A percentile compares a stretch with the other conserved stretches of the same genome.
phyloP scores from a whole-genome alignment of 768 basidiomycete species.

The Lentinus tigrinus region DNA sequence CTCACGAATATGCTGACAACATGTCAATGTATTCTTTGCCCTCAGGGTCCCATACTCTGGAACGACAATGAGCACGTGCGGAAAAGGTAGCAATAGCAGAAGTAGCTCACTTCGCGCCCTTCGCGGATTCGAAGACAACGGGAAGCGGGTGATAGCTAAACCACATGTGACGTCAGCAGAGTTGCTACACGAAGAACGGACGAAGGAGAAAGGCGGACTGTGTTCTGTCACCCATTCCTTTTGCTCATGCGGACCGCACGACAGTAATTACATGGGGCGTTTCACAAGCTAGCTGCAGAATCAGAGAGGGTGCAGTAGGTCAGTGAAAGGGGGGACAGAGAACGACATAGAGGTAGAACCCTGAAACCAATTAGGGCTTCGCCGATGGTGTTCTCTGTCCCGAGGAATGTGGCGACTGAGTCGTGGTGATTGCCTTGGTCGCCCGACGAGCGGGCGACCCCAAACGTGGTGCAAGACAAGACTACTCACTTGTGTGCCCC shows the following conservation, averaged over 20 bases:
- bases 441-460: not conserved
- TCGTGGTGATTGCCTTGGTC: not conserved
- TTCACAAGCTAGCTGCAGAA: not conserved
- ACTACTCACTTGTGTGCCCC: constrained; percentile 83
- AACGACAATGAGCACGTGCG: not conserved
- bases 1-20: constrained; percentile 95
- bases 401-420: not conserved
- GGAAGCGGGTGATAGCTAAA: constrained; percentile 93
- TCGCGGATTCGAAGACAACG: constrained; percentile 87
- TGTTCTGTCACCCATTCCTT: constrained; percentile 3
- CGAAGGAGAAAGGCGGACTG: constrained; percentile 9
- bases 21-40: constrained; percentile 97
- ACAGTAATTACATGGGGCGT: constrained; percentile 3
- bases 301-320: not conserved
- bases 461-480: not conserved
- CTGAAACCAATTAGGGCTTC: not conserved
- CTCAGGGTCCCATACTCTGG: constrained; percentile 89
- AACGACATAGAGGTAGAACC: constrained; percentile 2
- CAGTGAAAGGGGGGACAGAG: not conserved
- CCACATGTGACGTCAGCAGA: constrained; percentile 10
- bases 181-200: not conserved
- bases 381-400: constrained; percentile 1
- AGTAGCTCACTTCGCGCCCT: constrained; percentile 81
- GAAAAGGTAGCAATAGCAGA: constrained; percentile 30
- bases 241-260: constrained; percentile 4